Evolutionary conservation across 1,284 basidiomycete genomes (phyloP).

Genomic region (Tylopilus sp.): DNA sequence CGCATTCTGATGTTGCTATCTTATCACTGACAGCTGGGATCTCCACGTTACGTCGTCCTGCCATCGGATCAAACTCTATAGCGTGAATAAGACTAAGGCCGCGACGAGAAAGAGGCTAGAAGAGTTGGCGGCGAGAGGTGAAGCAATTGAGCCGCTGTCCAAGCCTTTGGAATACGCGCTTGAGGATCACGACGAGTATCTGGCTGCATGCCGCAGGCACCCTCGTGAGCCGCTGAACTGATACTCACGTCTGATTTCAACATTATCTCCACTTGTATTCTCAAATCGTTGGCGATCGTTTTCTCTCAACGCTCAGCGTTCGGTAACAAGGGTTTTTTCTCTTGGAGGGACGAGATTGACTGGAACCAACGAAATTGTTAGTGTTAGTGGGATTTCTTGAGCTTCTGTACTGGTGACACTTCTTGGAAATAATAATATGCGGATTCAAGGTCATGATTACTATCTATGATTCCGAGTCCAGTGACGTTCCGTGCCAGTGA

Average conservation of each 20-base stretch:
- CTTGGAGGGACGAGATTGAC: no score
- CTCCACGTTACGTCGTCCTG: slow-evolving; percentile 67
- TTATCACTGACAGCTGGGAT: slow-evolving; percentile 55
- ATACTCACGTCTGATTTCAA: not conserved
- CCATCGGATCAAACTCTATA: slow-evolving; percentile 66
- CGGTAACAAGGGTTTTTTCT: no score
- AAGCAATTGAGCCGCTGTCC: slow-evolving; percentile 28
- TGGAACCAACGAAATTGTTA: no score
- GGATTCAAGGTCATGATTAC: no score
- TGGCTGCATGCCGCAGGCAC: slow-evolving; percentile 13
- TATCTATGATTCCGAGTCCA: not conserved
- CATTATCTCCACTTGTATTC: no score
- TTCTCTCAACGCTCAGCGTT: no score
- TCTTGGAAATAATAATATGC: no score
- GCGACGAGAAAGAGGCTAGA: slow-evolving; percentile 56
- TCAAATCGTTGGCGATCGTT: no score
- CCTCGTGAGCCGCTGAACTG: slow-evolving; percentile 24
- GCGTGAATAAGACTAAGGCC: slow-evolving; percentile 57
- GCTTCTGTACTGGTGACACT: no score
- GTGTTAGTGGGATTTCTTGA: no score
- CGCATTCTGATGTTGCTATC: not conserved
- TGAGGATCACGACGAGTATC: slow-evolving; percentile 21
- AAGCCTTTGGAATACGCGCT: slow-evolving; percentile 21
- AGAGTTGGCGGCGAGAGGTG: slow-evolving; percentile 51
- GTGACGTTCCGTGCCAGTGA: no score